These are phyloP conservation scores for Xylaria sp. DNA, from an alignment of 2,329 filamentous ascomycete genomes.

Conservation along the genomic window DNA sequence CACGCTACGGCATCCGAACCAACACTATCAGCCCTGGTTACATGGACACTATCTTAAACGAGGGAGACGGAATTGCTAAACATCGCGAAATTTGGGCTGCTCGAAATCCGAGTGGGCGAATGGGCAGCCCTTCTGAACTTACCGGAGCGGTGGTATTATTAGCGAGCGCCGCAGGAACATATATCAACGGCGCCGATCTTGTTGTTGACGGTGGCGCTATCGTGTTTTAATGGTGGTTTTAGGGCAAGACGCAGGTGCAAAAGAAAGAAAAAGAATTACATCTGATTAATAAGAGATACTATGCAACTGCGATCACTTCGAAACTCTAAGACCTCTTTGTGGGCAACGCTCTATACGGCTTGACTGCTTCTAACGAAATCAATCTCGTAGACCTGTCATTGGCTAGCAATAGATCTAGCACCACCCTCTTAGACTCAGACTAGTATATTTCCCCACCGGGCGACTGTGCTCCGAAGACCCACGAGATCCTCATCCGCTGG, in stretches of 20 bases:
- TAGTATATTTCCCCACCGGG: conserved; percentile 6
- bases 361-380: not conserved
- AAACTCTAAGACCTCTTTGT: not conserved
- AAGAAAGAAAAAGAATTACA: not conserved
- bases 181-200: conserved; percentile 24
- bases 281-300: not conserved
- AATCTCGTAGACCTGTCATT: not conserved
- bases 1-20: conserved; percentile 27
- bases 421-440: not conserved
- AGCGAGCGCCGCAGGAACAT: conserved; percentile 15
- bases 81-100: conserved; percentile 18
- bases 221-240: conserved; percentile 5
- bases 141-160: conserved; percentile 19
- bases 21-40: conserved; percentile 27
- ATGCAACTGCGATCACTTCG: not conserved
- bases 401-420: not conserved
- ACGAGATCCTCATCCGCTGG: not conserved
- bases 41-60: conserved; percentile 19
- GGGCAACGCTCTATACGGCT: not conserved
- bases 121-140: conserved; percentile 23
- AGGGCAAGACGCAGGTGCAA: not conserved
- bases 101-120: conserved; percentile 14
- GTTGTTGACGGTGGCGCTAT: conserved; percentile 24
- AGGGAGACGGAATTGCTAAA: conserved; percentile 16
- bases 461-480: conserved; percentile 18